Evolutionary conservation across 352 stramenopile species (phyloP).

Genomic region (Aphanomyces astaci): DNA sequence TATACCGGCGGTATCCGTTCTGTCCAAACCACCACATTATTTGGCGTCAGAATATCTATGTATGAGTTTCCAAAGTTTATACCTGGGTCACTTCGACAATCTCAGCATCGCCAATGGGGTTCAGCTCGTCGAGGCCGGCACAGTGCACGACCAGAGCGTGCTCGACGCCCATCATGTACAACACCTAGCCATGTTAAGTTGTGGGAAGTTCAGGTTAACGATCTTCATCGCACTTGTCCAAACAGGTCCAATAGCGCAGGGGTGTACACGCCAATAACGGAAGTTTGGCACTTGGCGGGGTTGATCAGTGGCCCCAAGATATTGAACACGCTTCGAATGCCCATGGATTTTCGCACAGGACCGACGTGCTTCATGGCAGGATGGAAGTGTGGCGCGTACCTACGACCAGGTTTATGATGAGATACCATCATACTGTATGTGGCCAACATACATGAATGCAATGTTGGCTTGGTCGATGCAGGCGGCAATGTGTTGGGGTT

Average conservation of each 20-base stretch:
- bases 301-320: conserved; percentile 98
- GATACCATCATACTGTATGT: too few species aligned
- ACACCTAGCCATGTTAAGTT: conserved; percentile 48
- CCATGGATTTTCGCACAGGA: conserved; percentile 93
- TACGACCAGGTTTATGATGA: too few species aligned
- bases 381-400: conserved; percentile 90
- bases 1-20: conserved; percentile 32
- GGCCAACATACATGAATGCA: conserved; percentile 90
- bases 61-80: too few species aligned
- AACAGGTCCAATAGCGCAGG: conserved; percentile 86
- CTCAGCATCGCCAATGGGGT: conserved; percentile 87
- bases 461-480: conserved; percentile 91
- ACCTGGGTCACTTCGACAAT: conserved; percentile 63
- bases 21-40: too few species aligned
- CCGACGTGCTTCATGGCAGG: conserved; percentile 93
- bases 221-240: conserved; percentile 30
- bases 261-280: conserved; percentile 99
- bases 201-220: not conserved
- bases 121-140: conserved; percentile 97
- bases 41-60: too few species aligned
- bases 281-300: conserved; percentile 88
- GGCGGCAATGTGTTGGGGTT: conserved; percentile 80
- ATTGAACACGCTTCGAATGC: conserved; percentile 96
- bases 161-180: conserved; percentile 90
- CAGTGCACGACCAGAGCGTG: conserved; percentile 98